phyloP scores from a whole-genome alignment of 1,284 basidiomycete species.

The Trichosporon coremiiforme region DNA sequence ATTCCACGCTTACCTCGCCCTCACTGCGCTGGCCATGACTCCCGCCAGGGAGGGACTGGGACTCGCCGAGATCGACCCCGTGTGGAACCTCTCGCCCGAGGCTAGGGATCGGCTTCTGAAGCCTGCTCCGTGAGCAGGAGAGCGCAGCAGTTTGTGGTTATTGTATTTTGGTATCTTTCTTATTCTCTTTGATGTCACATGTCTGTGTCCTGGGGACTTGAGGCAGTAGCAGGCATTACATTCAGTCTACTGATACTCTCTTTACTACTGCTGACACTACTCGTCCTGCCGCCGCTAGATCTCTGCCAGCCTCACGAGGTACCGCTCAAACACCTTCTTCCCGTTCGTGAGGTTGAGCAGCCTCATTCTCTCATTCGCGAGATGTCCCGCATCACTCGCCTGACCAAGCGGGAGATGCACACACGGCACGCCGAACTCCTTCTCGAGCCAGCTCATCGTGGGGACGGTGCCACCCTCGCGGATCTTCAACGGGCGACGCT shows the following conservation, averaged over 20 bases:
- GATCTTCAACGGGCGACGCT: conserved; percentile 77
- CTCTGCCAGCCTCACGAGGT: conserved; percentile 41
- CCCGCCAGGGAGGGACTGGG: conserved; percentile 61
- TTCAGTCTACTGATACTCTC: neutral
- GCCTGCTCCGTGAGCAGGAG: neutral
- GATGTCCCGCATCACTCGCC: conserved; percentile 53
- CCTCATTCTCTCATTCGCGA: conserved; percentile 58
- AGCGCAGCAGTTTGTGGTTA: neutral
- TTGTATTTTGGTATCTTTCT: neutral
- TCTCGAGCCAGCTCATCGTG: conserved; percentile 88
- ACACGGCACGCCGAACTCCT: conserved; percentile 67
- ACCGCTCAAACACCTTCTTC: conserved; percentile 54
- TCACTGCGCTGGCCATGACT: conserved; percentile 75
- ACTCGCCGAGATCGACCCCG: conserved; percentile 65
- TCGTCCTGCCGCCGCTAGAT: conserved; percentile 26
- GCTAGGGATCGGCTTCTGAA: conserved; percentile 66
- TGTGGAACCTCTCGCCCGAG: conserved; percentile 68
- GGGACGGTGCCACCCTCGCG: conserved; percentile 90
- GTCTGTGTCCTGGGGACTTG: neutral
- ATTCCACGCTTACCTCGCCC: conserved; percentile 84
- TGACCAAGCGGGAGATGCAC: conserved; percentile 56
- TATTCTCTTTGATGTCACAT: neutral
- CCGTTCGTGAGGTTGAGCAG: conserved; percentile 57
- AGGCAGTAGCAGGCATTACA: neutral
- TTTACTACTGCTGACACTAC: too few relatives aligned